phyloP scores from a whole-genome alignment of 1,139 yeast species.

The Magnusiomyces fungicola region DNA sequence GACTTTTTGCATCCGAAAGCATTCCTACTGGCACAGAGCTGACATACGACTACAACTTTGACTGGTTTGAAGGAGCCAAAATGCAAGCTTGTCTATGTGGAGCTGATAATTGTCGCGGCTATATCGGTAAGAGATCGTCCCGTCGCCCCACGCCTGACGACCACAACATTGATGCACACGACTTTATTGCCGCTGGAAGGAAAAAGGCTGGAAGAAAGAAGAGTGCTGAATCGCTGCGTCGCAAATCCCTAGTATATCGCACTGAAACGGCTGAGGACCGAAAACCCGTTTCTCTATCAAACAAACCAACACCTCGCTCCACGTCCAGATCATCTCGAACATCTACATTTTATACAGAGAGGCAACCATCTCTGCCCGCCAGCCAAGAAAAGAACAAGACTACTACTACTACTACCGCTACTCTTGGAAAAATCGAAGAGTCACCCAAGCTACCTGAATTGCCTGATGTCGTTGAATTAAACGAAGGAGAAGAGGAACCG shows the following conservation, averaged over 20 bases:
- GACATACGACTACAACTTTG: slow-evolving; percentile 39
- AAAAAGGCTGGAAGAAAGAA: not conserved
- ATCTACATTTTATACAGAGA: too few species aligned
- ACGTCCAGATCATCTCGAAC: too few species aligned
- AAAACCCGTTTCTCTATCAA: not conserved
- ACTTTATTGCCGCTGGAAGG: too few species aligned
- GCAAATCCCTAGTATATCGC: not conserved
- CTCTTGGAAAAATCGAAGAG: too few species aligned
- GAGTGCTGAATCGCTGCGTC: too few species aligned
- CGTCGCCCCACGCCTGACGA: slow-evolving; percentile 9
- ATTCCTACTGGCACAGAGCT: slow-evolving; percentile 35
- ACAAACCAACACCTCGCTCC: not conserved
- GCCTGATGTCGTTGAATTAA: too few species aligned
- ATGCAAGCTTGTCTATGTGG: slow-evolving; percentile 38
- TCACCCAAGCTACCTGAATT: too few species aligned
- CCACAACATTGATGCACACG: not conserved
- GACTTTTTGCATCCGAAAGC: slow-evolving; percentile 35
- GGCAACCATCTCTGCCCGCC: too few species aligned
- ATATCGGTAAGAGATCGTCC: slow-evolving; percentile 27
- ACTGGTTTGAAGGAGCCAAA: slow-evolving; percentile 34
- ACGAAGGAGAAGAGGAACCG: too few species aligned
- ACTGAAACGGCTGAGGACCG: not conserved
- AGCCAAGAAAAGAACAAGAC: too few species aligned
- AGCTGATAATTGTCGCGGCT: slow-evolving; percentile 33
- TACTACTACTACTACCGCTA: too few species aligned